Base-by-base conservation (phyloP, 2,329 filamentous ascomycete species). In the Teratosphaeria pseudoeucalypti region DNA sequence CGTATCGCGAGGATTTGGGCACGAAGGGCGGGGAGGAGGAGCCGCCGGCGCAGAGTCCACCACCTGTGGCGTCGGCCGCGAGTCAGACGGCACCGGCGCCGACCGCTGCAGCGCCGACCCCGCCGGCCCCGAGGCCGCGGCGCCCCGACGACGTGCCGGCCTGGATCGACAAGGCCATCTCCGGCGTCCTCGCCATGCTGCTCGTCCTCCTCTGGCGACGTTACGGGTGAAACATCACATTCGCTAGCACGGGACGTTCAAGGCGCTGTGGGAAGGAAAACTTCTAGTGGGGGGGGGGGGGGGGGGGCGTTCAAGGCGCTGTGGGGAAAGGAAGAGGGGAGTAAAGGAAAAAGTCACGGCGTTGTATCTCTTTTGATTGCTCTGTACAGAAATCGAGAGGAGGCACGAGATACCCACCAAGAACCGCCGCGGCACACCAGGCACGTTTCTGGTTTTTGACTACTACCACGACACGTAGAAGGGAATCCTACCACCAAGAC, bases 1-100 rank as follows among this genome's bases (percentile, higher is more conserved):
- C 81, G 1, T 92, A 87, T 73, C 83, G 85, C 63, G 89, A 91
- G 69, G 86, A 91, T 73, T 78, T 90, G 76, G 78, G 74, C 52
- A 79, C 63, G 23, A 14, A 14, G 47, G 14, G 10, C 26, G 37
- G 37, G 52, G n/a, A 26, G 9, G 10, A 56, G 29, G 19, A 10
- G 12, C 29, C 34, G 56, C 26, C 10, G 26, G 49, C 56, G 26
- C 56, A 54, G 34, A 34, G 32, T 26, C 39, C 10, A 6, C 47
- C 39, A 6, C 29, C 32, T 14, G 29, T 16, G 12, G 26, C 55
- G 6, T 1, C 26, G 6, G 34, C 19, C n/a, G 11, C 10, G 26
- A 26, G 37, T 11, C 12, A 10, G 23, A 19, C 37, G 1, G 11
- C 11, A 12, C 54, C 37, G 5, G 11, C 10, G n/a, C 54, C 43